Base-by-base conservation (phyloP, 2,329 filamentous ascomycete species). In the Seiridium cupressi region DNA sequence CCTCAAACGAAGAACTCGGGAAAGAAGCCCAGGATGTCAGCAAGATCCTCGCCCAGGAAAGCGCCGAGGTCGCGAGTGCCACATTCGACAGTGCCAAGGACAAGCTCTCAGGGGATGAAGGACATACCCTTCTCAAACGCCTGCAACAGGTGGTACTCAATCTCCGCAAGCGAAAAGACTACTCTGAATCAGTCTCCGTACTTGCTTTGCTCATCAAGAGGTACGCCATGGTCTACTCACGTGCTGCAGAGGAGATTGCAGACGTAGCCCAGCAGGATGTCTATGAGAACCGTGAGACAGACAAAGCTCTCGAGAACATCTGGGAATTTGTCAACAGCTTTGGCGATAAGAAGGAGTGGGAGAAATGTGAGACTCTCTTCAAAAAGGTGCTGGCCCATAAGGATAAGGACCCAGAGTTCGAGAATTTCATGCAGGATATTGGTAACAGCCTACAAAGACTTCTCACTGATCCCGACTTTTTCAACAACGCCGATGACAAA, bases 391-490 rank as follows among this genome's bases (percentile, higher is more conserved):
- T 96, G 69, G 83, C 87, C 51, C 90, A 96, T 70, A 86, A 89
- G 3, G 81, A 89, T 61, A 88, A 86, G 40, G 92, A 97, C 66
- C 90, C 91, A 0, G 87, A 95, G 57, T 95, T 97, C 61, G 92
- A 97, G 67, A 79, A 87, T 11, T 77, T 97, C 34, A 85, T 96
- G 70, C 82, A 82, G 31, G 86, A 96, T 51, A 78, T 93, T 36
- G 90, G 89, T 9, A 85, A 88, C 58, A 85, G 90, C 3, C 74
- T 97, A 4, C 89, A 96, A 69, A 88, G 89, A 63, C 88, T 97
- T 72, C 78, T 98, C 47, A 95, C 88, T 0, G 90, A 97, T 63
- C 93, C 94, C 0, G 84, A 88, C 3, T 97, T 97, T 74, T 91
- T 96, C 68, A 90, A 93, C 51, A 82, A 91, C 44, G 87, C 87